These are phyloP conservation scores for Mycena crocata DNA, from an alignment of 768 basidiomycete genomes.

Conservation along the genomic window DNA sequence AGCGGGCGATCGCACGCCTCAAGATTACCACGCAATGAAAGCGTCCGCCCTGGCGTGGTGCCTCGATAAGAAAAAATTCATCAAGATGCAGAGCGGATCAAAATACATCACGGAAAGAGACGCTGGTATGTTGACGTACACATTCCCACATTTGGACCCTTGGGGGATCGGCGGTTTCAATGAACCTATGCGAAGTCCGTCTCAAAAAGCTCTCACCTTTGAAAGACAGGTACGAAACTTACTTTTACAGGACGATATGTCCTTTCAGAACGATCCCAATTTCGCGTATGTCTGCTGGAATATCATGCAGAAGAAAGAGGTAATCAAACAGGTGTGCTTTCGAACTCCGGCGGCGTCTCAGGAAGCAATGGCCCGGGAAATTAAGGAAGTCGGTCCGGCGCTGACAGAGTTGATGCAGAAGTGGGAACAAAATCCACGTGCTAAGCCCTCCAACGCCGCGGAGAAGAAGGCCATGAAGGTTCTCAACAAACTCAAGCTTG, in stretches of 20 bases:
- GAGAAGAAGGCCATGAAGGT: neutral
- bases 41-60: neutral
- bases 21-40: neutral
- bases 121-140: neutral
- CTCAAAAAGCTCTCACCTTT: neutral
- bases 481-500: neutral
- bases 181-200: neutral
- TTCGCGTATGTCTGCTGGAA: slow-evolving; percentile 10
- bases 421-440: neutral
- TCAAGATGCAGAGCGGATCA: neutral
- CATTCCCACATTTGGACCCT: neutral
- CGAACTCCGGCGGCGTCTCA: slow-evolving; percentile 7
- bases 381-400: neutral
- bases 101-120: neutral
- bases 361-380: neutral
- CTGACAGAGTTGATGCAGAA: neutral
- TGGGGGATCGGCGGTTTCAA: neutral
- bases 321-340: neutral
- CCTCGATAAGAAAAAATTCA: neutral
- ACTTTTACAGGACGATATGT: neutral
- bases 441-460: neutral
- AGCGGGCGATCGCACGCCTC: neutral
- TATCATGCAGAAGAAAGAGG: slow-evolving; percentile 8
- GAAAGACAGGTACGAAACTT: neutral
- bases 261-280: neutral